Conservation (phyloP, 176 grass and related monocot species). For the Aegilops speltoides region DNA sequence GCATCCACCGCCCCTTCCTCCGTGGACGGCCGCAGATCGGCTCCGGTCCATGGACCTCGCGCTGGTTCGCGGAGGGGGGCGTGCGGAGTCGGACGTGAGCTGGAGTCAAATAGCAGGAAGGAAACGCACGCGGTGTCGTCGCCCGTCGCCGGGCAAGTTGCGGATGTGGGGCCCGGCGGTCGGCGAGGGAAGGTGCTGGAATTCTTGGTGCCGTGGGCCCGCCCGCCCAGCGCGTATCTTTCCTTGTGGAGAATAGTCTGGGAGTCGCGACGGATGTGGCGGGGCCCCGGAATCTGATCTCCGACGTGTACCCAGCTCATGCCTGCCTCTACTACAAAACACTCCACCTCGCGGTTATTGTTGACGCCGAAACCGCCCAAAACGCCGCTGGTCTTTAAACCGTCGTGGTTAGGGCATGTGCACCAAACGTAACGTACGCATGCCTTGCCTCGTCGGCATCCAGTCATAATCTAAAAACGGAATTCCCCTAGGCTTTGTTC, state of each 20-base stretch:
- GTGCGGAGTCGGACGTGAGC: conserved; percentile 8
- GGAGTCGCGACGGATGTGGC: not conserved
- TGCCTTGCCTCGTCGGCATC: too few species aligned
- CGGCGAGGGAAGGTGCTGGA: not conserved
- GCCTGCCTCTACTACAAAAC: not conserved
- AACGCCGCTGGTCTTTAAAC: too few species aligned
- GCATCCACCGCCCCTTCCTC: not conserved
- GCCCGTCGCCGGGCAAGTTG: not conserved
- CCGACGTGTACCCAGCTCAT: conserved; percentile 22
- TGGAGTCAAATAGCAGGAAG: not conserved
- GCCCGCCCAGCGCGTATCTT: not conserved
- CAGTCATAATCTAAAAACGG: too few species aligned
- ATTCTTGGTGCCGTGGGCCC: not conserved
- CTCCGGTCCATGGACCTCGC: not conserved
- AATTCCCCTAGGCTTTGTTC: too few species aligned
- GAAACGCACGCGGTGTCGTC: not conserved
- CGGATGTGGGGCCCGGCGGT: not conserved
- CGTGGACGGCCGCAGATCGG: not conserved
- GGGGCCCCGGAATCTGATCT: not conserved
- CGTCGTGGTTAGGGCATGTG: too few species aligned
- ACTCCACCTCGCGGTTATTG: too few species aligned
- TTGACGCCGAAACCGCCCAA: too few species aligned
- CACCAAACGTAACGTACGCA: too few species aligned
- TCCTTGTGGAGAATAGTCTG: not conserved
- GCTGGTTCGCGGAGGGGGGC: too few species aligned